These are phyloP conservation scores for Hemileccinum impolitum DNA, from an alignment of 768 basidiomycete genomes.

Conservation along the genomic window DNA sequence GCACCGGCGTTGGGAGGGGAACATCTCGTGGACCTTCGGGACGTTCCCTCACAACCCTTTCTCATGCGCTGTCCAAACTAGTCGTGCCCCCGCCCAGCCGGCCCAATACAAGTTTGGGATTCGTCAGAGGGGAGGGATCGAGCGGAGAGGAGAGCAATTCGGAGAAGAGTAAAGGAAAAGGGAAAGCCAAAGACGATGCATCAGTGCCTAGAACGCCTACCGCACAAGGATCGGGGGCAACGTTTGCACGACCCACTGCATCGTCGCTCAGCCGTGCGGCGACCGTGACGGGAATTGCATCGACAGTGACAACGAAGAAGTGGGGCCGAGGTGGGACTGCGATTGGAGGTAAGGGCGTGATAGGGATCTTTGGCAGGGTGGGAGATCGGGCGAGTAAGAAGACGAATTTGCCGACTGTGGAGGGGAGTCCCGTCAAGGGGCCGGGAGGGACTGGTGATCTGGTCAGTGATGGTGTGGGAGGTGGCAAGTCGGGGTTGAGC, in stretches of 20 bases:
- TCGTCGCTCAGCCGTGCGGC: conserved; percentile 28
- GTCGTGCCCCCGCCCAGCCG: conserved; percentile 60
- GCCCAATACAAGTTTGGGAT: conserved; percentile 71
- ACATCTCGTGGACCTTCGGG: conserved; percentile 7
- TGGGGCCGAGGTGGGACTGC: conserved; percentile 2
- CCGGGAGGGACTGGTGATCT: conserved; percentile 7
- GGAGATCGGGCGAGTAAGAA: conserved; percentile 39
- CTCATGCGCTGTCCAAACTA: conserved; percentile 69
- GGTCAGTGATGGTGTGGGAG: not conserved
- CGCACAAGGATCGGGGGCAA: conserved; percentile 1
- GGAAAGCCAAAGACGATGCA: conserved; percentile 22
- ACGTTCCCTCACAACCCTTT: conserved; percentile 59
- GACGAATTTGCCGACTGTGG: conserved; percentile 42
- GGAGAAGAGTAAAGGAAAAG: conserved; percentile 14
- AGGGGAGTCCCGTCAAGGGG: conserved; percentile 46
- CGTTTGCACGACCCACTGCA: conserved; percentile 29
- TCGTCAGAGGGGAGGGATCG: conserved; percentile 35
- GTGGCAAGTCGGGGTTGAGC: not conserved
- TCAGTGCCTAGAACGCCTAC: conserved; percentile 9
- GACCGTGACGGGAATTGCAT: conserved; percentile 14
- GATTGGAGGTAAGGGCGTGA: conserved; percentile 5
- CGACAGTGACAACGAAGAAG: conserved; percentile 1
- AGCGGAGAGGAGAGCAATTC: not conserved
- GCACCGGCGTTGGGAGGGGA: not conserved
- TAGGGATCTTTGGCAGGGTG: conserved; percentile 22